Percentiles rank a stretch among this genome's conserved stretches.
phyloP scores from a whole-genome alignment of 1,284 basidiomycete species.

The Irpex sp. region DNA sequence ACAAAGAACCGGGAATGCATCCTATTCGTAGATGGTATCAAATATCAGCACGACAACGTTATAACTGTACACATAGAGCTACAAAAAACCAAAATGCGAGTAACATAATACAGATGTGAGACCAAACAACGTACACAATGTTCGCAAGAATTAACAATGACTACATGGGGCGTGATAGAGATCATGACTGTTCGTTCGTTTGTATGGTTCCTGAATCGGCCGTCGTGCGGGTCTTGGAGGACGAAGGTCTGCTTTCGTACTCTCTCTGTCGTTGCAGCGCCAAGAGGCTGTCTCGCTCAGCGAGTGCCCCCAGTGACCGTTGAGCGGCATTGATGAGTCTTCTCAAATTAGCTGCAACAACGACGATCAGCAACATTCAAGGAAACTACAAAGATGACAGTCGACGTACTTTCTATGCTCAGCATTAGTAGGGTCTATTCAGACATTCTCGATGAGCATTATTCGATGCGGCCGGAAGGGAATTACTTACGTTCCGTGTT shows the following conservation, averaged over 20 bases:
- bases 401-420: conserved; percentile 49
- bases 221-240: not conserved
- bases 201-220: not conserved
- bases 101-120: no score
- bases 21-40: no score
- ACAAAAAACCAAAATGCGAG: no score
- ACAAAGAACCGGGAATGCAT: no score
- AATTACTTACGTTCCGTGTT: conserved; percentile 41
- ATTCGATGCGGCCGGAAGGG: not conserved
- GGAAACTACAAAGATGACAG: not conserved
- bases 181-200: not conserved
- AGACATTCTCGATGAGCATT: not conserved
- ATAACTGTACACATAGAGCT: no score
- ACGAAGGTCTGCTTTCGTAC: not conserved
- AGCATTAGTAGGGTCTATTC: conserved; percentile 46
- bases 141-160: not conserved
- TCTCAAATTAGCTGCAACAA: conserved; percentile 32
- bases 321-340: conserved; percentile 41
- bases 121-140: no score
- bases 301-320: conserved; percentile 34
- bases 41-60: no score
- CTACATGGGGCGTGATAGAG: not conserved
- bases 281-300: conserved; percentile 31
- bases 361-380: not conserved
- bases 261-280: conserved; percentile 3